These are phyloP conservation scores for Carex parvula DNA, from an alignment of 176 grass and related monocot species.

Conservation along the genomic window DNA sequence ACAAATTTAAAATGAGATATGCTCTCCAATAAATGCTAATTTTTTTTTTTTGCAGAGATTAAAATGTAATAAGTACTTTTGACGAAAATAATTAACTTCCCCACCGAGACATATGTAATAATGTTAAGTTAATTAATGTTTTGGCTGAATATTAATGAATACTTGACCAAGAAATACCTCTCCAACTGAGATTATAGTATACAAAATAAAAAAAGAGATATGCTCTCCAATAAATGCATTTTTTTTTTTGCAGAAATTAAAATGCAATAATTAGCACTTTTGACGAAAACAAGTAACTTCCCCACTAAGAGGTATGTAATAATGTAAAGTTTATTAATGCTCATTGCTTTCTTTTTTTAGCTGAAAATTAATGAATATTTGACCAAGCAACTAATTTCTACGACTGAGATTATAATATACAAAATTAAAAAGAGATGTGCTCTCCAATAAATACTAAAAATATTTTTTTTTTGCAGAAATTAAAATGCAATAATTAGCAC, in stretches of 20 bases:
- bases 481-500: not conserved
- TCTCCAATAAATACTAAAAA: not conserved
- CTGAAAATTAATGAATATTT: not conserved
- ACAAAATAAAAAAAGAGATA: not conserved
- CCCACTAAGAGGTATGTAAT: not conserved
- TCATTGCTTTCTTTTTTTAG: not conserved
- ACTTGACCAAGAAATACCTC: not conserved
- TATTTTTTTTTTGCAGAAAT: not conserved
- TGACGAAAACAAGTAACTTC: slow-evolving; percentile 6
- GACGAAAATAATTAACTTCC: not conserved
- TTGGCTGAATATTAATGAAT: not conserved
- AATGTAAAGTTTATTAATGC: not conserved
- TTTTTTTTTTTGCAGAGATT: not conserved
- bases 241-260: not conserved
- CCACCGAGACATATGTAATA: not conserved
- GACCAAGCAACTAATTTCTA: not conserved
- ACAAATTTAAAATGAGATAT: not conserved
- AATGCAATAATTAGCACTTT: not conserved
- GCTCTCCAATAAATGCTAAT: not conserved
- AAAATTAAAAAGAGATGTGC: not conserved
- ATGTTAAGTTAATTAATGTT: not conserved
- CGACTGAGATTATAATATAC: not conserved
- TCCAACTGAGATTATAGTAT: not conserved
- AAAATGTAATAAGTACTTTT: not conserved
- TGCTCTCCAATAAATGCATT: not conserved